Evolutionary conservation across 805 yeast genomes (phyloP).

Genomic region (Wickerhamiella dianesei): DNA sequence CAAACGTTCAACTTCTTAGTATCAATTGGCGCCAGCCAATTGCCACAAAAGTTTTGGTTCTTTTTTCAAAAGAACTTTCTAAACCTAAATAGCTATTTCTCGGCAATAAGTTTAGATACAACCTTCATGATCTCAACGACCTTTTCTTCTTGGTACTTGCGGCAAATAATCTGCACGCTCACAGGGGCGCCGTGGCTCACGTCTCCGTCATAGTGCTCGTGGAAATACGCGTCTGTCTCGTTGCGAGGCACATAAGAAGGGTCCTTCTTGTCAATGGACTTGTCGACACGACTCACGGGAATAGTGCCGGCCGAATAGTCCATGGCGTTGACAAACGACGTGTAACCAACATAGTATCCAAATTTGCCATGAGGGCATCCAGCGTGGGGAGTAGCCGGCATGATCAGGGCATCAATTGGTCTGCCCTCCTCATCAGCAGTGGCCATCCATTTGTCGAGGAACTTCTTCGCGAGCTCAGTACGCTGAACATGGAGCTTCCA

Average conservation of each 20-base stretch:
- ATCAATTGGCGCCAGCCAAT: too few species aligned
- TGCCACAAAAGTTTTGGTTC: too few species aligned
- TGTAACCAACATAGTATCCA: constrained; percentile 25
- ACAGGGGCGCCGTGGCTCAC: constrained; percentile 41
- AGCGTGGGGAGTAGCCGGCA: constrained; percentile 4
- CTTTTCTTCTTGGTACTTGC: constrained; percentile 47
- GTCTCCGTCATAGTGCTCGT: constrained; percentile 33
- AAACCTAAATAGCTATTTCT: neutral
- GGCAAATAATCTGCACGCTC: constrained; percentile 40
- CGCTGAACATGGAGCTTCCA: constrained; percentile 1
- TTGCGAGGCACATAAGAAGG: constrained; percentile 20
- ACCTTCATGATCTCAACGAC: constrained; percentile 24
- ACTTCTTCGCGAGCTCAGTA: neutral
- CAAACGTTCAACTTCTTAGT: too few species aligned
- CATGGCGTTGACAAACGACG: constrained; percentile 30
- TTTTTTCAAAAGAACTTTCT: neutral
- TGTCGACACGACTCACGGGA: constrained; percentile 16
- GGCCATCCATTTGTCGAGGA: constrained; percentile 1
- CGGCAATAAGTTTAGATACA: neutral
- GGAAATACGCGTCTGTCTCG: neutral
- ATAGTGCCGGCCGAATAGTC: constrained; percentile 29
- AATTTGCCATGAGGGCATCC: constrained; percentile 2
- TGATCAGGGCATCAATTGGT: constrained; percentile 2
- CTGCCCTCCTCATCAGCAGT: neutral
- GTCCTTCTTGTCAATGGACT: constrained; percentile 21